Evolutionary conservation across 495 filamentous ascomycete genomes (phyloP).

Genomic region (Neurospora sp.): DNA sequence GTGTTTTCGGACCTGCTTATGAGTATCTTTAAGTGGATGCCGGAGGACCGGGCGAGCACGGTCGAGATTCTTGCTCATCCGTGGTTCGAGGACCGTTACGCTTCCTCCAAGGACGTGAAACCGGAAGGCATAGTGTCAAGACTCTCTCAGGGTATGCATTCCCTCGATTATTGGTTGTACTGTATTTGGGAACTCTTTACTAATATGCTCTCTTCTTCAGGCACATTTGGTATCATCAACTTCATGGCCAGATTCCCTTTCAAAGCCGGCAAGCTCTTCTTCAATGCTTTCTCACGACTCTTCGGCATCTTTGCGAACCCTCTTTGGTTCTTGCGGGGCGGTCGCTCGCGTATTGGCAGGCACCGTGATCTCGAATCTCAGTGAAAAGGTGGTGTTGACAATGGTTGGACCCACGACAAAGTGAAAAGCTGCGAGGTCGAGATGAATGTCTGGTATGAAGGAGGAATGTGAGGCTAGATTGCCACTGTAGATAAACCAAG

Average conservation of each 20-base stretch:
- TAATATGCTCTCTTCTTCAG: background rate
- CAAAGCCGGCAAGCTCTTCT: background rate
- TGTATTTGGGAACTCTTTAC: too few species aligned
- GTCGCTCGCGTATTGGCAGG: background rate
- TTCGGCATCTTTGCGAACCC: background rate
- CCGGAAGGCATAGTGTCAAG: background rate
- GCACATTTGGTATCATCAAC: background rate
- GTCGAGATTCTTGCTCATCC: conserved; percentile 5
- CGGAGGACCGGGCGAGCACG: conserved; percentile 9
- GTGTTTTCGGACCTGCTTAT: conserved; percentile 11
- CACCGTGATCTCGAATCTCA: background rate
- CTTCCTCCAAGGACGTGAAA: background rate
- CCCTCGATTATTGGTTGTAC: too few species aligned
- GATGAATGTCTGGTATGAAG: background rate
- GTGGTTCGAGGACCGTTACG: conserved; percentile 5
- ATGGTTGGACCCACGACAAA: background rate
- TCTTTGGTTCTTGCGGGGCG: background rate
- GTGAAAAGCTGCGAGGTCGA: background rate
- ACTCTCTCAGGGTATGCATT: background rate
- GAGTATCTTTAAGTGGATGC: conserved; percentile 14
- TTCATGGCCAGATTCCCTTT: background rate
- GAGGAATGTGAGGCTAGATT: background rate
- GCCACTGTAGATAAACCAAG: background rate
- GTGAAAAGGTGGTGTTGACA: background rate
- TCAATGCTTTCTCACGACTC: background rate